These are phyloP conservation scores for Calocybe cyanea DNA, from an alignment of 768 basidiomycete species.

Conservation along the genomic window DNA sequence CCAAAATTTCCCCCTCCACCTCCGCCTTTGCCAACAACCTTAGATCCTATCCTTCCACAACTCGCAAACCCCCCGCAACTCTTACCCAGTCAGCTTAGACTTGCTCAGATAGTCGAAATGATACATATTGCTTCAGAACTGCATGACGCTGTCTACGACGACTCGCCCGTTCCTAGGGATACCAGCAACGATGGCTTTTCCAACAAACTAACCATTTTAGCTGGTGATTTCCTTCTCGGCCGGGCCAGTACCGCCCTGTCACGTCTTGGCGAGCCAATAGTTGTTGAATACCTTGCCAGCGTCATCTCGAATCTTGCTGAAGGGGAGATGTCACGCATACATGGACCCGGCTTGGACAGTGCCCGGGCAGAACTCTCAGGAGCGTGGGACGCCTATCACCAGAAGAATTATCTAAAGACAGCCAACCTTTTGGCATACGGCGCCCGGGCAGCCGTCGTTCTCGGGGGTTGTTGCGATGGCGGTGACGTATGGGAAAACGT, in stretches of 20 bases:
- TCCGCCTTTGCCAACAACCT: conserved; percentile 9
- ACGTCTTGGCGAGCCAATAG: conserved; percentile 81
- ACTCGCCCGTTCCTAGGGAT: conserved; percentile 55
- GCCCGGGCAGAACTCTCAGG: conserved; percentile 33
- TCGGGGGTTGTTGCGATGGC: conserved; percentile 68
- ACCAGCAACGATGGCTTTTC: conserved; percentile 67
- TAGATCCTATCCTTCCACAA: conserved; percentile 9
- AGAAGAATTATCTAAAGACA: conserved; percentile 73
- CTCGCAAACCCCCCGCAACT: conserved; percentile 37
- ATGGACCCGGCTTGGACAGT: conserved; percentile 42
- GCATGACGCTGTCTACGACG: conserved; percentile 88
- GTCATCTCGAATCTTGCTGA: conserved; percentile 97
- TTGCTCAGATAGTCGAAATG: conserved; percentile 98
- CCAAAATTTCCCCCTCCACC: conserved; percentile 25
- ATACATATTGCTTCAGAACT: conserved; percentile 93
- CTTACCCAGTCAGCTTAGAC: conserved; percentile 85
- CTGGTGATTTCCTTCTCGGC: conserved; percentile 93
- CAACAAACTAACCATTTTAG: conserved; percentile 92
- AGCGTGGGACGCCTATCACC: conserved; percentile 73
- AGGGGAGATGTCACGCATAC: conserved; percentile 86
- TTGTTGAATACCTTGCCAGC: conserved; percentile 88
- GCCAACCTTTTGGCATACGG: conserved; percentile 90
- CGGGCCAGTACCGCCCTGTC: conserved; percentile 86
- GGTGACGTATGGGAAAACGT: conserved; percentile 85
- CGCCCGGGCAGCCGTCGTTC: conserved; percentile 77